Conservation (phyloP, 257 asterid genomes). For the Buddleja alternifolia region DNA sequence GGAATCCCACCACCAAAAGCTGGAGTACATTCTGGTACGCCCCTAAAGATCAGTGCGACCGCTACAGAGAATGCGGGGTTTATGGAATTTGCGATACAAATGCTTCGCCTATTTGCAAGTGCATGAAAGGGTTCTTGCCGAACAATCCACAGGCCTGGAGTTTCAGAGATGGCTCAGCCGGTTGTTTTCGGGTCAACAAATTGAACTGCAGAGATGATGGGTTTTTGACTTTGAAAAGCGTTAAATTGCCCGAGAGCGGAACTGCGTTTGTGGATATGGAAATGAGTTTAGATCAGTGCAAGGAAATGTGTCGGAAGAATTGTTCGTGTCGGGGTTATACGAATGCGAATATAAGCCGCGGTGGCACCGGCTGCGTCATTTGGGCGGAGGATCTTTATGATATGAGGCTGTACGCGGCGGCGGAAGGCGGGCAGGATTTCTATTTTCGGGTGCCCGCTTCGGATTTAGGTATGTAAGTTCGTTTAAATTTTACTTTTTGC, state of each 20-base stretch:
- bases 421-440: conserved; percentile 82
- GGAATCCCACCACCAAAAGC: conserved; percentile 52
- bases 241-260: conserved; percentile 80
- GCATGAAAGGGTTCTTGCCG: conserved; percentile 68
- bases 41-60: conserved; percentile 80
- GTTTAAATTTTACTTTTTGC: conserved; percentile 8
- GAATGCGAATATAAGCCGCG: conserved; percentile 47
- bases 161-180: conserved; percentile 77
- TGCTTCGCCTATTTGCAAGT: conserved; percentile 71
- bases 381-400: conserved; percentile 75
- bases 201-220: conserved; percentile 62
- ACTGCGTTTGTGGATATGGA: conserved; percentile 47
- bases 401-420: conserved; percentile 75
- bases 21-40: conserved; percentile 90
- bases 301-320: conserved; percentile 56
- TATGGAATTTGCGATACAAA: conserved; percentile 77
- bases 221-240: conserved; percentile 47
- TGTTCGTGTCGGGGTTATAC: conserved; percentile 76
- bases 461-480: conserved; percentile 58
- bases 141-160: conserved; percentile 66
- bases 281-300: conserved; percentile 51
- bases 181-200: conserved; percentile 50
- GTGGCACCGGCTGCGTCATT: conserved; percentile 73
- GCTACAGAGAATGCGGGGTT: conserved; percentile 66
- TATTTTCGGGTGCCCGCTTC: conserved; percentile 65